A percentile compares a stretch with the other conserved stretches of the same genome.
Conservation (phyloP, 2,329 filamentous ascomycete species). For the Colletotrichum tamarilloi region DNA sequence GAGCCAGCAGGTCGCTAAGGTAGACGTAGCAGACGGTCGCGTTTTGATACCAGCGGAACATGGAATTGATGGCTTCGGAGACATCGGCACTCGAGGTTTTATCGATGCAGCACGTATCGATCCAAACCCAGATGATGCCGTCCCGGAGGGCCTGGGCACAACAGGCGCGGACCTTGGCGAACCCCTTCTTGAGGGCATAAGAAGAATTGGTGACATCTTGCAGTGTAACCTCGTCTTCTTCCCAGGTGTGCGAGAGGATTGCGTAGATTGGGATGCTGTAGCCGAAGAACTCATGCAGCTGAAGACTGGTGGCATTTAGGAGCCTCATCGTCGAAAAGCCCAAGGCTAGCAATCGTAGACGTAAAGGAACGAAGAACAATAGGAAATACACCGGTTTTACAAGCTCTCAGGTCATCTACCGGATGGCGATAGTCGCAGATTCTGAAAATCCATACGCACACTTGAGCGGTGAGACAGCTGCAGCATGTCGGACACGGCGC, state of each 20-base stretch:
- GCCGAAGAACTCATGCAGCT: slow-evolving; percentile 37
- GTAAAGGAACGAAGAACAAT: too few relatives aligned
- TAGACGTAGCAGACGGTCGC: slow-evolving; percentile 44
- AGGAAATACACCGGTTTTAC: too few relatives aligned
- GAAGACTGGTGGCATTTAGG: slow-evolving; percentile 37
- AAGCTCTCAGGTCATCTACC: too few relatives aligned
- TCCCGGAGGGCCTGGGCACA: slow-evolving; percentile 38
- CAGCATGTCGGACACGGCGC: neutral
- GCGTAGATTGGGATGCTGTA: slow-evolving; percentile 43
- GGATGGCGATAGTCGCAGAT: too few relatives aligned
- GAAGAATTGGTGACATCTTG: slow-evolving; percentile 18
- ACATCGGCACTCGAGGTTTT: slow-evolving; percentile 42
- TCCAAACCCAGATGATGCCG: slow-evolving; percentile 42
- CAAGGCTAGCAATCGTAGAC: neutral
- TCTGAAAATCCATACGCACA: neutral
- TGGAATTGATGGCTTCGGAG: slow-evolving; percentile 43
- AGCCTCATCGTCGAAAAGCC: slow-evolving; percentile 40
- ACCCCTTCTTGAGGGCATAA: slow-evolving; percentile 22
- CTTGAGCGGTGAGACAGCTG: neutral
- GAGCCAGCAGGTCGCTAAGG: slow-evolving; percentile 6
- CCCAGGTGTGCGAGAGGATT: slow-evolving; percentile 47
- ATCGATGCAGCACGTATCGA: slow-evolving; percentile 47
- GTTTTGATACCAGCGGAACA: slow-evolving; percentile 42
- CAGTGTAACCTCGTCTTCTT: slow-evolving; percentile 41
- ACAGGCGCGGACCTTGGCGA: slow-evolving; percentile 38